Evolutionary conservation across 768 basidiomycete genomes (phyloP).

Genomic region (Russula compacta): DNA sequence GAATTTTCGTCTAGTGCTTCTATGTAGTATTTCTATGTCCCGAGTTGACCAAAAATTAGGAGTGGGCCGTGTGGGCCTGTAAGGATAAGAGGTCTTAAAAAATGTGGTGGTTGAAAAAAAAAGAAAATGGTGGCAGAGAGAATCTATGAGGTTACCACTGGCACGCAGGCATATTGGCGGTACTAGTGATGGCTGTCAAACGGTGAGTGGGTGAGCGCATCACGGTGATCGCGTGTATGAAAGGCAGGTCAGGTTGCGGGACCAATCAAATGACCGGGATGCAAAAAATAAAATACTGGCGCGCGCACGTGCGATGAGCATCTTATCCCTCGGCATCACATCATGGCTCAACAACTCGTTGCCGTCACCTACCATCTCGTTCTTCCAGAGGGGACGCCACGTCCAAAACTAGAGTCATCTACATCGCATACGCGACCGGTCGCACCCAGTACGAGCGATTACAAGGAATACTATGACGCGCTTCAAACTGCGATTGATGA

Average conservation of each 20-base stretch:
- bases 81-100: background rate
- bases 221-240: background rate
- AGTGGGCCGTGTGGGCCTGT: background rate
- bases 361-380: conserved; percentile 37
- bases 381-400: conserved; percentile 29
- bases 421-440: conserved; percentile 24
- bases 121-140: background rate
- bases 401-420: conserved; percentile 21
- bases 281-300: background rate
- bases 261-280: background rate
- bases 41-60: background rate
- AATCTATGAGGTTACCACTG: conserved; percentile 1
- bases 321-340: background rate
- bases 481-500: conserved; percentile 41
- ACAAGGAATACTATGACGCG: conserved; percentile 40
- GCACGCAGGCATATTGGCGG: conserved; percentile 12
- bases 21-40: conserved; percentile 10
- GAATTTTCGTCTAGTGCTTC: conserved; percentile 3
- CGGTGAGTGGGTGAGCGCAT: background rate
- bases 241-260: background rate
- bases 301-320: background rate
- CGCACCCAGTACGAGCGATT: conserved; percentile 1
- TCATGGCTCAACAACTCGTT: conserved; percentile 23
- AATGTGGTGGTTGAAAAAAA: background rate
- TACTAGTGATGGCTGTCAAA: background rate